Conservation (phyloP, 192 early-diverging fungal species). For the Backusella sp. region DNA sequence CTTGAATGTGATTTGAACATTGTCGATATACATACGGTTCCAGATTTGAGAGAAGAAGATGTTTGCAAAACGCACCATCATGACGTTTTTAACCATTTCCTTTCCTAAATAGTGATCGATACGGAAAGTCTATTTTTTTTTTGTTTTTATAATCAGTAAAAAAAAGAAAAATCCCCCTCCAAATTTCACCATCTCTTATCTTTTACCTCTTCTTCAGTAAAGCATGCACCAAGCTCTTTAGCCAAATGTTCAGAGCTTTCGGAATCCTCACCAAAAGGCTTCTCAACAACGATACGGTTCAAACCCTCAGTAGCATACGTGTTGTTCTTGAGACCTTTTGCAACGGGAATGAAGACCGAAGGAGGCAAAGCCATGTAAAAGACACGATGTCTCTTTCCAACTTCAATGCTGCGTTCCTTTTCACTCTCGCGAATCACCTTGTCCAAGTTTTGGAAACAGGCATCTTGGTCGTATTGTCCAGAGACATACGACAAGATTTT, state of each 20-base stretch:
- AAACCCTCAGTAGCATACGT: conserved; percentile 63
- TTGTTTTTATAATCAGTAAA: neutral
- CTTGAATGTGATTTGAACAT: conserved; percentile 98
- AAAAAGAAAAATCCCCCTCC: too few species aligned
- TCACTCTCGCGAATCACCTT: conserved; percentile 61
- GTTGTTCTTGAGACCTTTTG: conserved; percentile 66
- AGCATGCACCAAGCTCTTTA: conserved; percentile 68
- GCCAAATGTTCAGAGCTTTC: conserved; percentile 77
- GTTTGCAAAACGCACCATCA: conserved; percentile 93
- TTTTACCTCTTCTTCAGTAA: conserved; percentile 81
- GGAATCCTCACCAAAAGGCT: conserved; percentile 95
- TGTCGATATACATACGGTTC: conserved; percentile 85
- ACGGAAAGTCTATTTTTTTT: conserved; percentile 74
- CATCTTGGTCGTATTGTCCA: conserved; percentile 84
- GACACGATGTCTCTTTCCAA: conserved; percentile 63
- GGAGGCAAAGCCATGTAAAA: conserved; percentile 98
- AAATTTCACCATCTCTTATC: neutral
- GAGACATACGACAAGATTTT: conserved; percentile 69
- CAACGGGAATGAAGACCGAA: conserved; percentile 89
- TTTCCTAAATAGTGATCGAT: conserved; percentile 99
- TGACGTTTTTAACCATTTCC: conserved; percentile 99
- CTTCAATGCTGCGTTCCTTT: conserved; percentile 21
- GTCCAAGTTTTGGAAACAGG: conserved; percentile 69
- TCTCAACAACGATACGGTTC: conserved; percentile 93
- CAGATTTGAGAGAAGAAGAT: conserved; percentile 91